These are phyloP conservation scores for Xylaria sp. DNA, from an alignment of 2,329 filamentous ascomycete species.

Conservation along the genomic window DNA sequence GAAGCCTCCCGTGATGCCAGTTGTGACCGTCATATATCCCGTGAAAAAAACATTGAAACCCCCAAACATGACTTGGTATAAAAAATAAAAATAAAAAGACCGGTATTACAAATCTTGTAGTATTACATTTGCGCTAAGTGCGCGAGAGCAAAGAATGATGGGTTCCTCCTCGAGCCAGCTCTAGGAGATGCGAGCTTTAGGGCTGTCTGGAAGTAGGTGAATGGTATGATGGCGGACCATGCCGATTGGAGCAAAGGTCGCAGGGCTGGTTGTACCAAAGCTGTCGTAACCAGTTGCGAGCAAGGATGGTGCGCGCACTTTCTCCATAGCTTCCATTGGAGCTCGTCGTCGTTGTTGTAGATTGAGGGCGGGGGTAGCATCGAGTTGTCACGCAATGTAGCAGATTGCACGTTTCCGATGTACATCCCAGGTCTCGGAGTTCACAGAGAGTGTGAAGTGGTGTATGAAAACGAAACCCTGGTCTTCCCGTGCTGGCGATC, in stretches of 20 bases:
- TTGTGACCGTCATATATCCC: conserved; percentile 40
- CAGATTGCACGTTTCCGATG: conserved; percentile 34
- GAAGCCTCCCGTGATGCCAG: conserved; percentile 31
- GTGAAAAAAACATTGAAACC: conserved; percentile 40
- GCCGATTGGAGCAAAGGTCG: conserved; percentile 8
- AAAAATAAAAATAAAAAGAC: conserved; percentile 23
- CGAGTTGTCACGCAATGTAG: conserved; percentile 37
- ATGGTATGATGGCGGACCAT: conserved; percentile 13
- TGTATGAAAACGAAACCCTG: conserved; percentile 41
- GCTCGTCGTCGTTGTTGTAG: conserved; percentile 26
- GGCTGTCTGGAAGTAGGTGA: conserved; percentile 20
- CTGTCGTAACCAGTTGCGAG: conserved; percentile 11
- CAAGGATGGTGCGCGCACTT: conserved; percentile 12
- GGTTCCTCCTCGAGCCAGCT: conserved; percentile 47
- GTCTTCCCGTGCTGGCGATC: conserved; percentile 39
- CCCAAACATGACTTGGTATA: conserved; percentile 39
- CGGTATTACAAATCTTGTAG: conserved; percentile 46
- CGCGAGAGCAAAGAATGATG: conserved; percentile 39
- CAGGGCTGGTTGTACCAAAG: conserved; percentile 14
- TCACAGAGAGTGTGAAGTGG: conserved; percentile 38
- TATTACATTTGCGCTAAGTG: conserved; percentile 42
- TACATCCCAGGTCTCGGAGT: conserved; percentile 40
- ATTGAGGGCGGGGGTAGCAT: conserved; percentile 21
- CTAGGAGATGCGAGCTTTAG: conserved; percentile 34
- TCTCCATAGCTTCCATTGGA: conserved; percentile 20